Evolutionary conservation across 192 early-diverging fungal species (phyloP).

Genomic region (Funneliformis mosseae): DNA sequence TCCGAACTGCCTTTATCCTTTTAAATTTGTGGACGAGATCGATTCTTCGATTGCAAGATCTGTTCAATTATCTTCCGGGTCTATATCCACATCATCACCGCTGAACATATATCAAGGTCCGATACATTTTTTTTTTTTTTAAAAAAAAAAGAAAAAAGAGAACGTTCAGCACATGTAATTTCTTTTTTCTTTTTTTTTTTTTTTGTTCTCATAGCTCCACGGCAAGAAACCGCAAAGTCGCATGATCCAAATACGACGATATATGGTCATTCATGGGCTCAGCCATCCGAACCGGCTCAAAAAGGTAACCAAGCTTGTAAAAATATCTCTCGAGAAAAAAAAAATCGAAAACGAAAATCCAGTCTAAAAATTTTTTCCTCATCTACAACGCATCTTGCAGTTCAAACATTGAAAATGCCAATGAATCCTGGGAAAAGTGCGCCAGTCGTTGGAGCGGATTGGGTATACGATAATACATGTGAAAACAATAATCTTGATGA

Average conservation of each 20-base stretch:
- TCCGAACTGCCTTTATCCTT: not conserved
- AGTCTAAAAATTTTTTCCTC: not conserved
- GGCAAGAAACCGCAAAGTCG: not conserved
- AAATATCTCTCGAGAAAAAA: too few relatives aligned
- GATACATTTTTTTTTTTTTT: too few relatives aligned
- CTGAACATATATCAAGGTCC: not conserved
- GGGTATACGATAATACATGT: not conserved
- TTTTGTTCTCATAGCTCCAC: not conserved
- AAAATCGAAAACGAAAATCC: too few relatives aligned
- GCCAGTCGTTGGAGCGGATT: not conserved
- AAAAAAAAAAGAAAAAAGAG: too few relatives aligned
- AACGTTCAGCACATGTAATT: too few relatives aligned
- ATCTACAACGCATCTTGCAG: not conserved
- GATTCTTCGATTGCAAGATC: not conserved
- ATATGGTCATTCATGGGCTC: not conserved
- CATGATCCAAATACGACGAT: not conserved
- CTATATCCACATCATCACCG: not conserved
- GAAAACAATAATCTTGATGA: not conserved
- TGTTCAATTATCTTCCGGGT: not conserved
- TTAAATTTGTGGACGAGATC: constrained; percentile 15
- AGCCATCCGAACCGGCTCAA: not conserved
- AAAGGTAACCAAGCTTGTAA: not conserved
- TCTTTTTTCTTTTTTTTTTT: too few relatives aligned
- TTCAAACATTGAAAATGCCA: not conserved
- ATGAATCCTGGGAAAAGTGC: constrained; percentile 5